Conservation (phyloP, 208 protist genomes). For the Strigomonas galati region DNA sequence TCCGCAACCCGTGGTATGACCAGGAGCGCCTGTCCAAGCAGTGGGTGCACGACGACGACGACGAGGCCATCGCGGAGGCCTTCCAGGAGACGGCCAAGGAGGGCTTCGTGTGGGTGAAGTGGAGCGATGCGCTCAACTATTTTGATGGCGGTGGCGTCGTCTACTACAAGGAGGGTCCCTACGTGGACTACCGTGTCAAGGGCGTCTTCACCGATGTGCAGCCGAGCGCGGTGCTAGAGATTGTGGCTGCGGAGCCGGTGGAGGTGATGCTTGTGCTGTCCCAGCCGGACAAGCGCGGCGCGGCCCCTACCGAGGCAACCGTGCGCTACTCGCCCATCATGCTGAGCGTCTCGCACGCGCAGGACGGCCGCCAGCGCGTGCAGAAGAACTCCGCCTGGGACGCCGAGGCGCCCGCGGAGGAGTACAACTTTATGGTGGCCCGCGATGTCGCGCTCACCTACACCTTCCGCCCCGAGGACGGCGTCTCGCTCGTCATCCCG, state of each 20-base stretch:
- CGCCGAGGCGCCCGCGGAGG: constrained; percentile 19
- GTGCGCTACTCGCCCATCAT: constrained; percentile 48
- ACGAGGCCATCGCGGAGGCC: constrained; percentile 28
- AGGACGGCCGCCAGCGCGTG: constrained; percentile 14
- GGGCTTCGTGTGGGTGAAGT: constrained; percentile 46
- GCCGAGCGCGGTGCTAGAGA: constrained; percentile 47
- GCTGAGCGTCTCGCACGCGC: constrained; percentile 38
- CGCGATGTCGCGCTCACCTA: constrained; percentile 56
- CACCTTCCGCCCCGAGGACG: constrained; percentile 43
- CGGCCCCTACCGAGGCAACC: constrained; percentile 16
- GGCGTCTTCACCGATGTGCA: constrained; percentile 39
- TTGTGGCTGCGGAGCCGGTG: constrained; percentile 38
- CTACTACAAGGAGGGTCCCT: constrained; percentile 9
- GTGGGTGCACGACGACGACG: constrained; percentile 17
- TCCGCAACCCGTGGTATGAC: constrained; percentile 39
- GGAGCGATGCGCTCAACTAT: constrained; percentile 40
- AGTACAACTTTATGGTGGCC: constrained; percentile 53
- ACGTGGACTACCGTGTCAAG: constrained; percentile 53
- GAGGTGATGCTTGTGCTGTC: constrained; percentile 46
- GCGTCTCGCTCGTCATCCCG: constrained; percentile 59
- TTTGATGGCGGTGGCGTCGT: constrained; percentile 69
- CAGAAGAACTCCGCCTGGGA: constrained; percentile 36
- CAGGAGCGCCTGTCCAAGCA: constrained; percentile 22
- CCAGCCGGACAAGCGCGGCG: constrained; percentile 70
- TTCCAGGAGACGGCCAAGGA: constrained; percentile 22